Percentiles rank a stretch among this genome's conserved stretches.
Evolutionary conservation across 352 stramenopile genomes (phyloP).

Genomic region (Thalassiosira gravida): DNA sequence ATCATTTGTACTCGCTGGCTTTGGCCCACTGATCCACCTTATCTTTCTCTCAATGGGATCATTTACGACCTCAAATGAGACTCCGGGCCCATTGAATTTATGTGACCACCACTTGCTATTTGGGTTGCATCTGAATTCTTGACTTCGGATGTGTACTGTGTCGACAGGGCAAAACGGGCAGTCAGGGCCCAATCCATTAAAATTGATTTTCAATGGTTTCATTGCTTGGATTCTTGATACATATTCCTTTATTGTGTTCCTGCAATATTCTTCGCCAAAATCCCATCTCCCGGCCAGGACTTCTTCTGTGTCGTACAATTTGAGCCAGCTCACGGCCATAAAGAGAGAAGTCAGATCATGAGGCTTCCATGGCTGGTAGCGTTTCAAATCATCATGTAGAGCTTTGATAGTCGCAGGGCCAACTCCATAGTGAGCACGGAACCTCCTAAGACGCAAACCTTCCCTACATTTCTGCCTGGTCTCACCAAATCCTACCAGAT

Average conservation of each 20-base stretch:
- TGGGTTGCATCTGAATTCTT: conserved; percentile 10
- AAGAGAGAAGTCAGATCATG: conserved; percentile 15
- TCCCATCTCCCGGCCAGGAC: conserved; percentile 27
- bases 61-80: conserved; percentile 52
- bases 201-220: neutral
- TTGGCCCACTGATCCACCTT: conserved; percentile 28
- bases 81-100: conserved; percentile 47
- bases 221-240: neutral
- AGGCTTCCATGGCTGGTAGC: neutral
- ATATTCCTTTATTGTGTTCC: neutral
- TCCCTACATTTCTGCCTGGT: conserved; percentile 18
- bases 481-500: conserved; percentile 15
- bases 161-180: neutral
- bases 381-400: conserved; percentile 19
- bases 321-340: conserved; percentile 21
- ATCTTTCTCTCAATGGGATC: conserved; percentile 36
- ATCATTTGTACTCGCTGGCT: conserved; percentile 27
- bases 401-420: conserved; percentile 8
- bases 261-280: conserved; percentile 13
- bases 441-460: conserved; percentile 5
- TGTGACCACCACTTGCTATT: conserved; percentile 47
- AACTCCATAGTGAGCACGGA: conserved; percentile 29
- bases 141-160: neutral
- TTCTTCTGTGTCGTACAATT: conserved; percentile 20
- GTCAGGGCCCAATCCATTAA: neutral